These are phyloP conservation scores for Epichloe typhina DNA, from an alignment of 2,329 filamentous ascomycete species.

Conservation along the genomic window DNA sequence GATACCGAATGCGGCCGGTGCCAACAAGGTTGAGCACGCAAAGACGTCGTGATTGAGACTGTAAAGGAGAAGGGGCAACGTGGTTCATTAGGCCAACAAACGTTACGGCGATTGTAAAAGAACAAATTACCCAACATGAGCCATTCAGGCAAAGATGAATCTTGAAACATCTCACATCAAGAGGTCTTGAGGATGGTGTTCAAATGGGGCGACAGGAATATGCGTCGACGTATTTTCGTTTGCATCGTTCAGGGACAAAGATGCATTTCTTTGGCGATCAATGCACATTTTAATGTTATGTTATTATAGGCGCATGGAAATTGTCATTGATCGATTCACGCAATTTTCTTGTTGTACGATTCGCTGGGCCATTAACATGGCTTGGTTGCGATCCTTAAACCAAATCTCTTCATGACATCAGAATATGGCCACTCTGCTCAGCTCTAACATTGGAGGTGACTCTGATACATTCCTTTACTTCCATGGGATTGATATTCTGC, in stretches of 20 bases:
- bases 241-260: background rate
- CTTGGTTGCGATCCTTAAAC: background rate
- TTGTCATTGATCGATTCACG: background rate
- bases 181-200: no score
- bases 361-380: background rate
- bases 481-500: no score
- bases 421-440: no score
- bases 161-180: background rate
- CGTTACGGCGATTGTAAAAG: background rate
- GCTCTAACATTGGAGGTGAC: no score
- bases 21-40: background rate
- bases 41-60: conserved; percentile 2
- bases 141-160: background rate
- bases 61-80: background rate
- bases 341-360: background rate
- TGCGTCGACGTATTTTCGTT: background rate
- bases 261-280: background rate
- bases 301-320: background rate
- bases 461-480: no score
- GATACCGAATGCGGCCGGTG: conserved; percentile 6
- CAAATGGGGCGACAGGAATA: background rate
- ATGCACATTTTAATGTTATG: background rate
- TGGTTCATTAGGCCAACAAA: background rate
- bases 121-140: background rate
- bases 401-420: background rate